Evolutionary conservation across 306 rosid species (phyloP), one percentile per base, ranked within the genome.

Genomic region (Malus fusca): DNA sequence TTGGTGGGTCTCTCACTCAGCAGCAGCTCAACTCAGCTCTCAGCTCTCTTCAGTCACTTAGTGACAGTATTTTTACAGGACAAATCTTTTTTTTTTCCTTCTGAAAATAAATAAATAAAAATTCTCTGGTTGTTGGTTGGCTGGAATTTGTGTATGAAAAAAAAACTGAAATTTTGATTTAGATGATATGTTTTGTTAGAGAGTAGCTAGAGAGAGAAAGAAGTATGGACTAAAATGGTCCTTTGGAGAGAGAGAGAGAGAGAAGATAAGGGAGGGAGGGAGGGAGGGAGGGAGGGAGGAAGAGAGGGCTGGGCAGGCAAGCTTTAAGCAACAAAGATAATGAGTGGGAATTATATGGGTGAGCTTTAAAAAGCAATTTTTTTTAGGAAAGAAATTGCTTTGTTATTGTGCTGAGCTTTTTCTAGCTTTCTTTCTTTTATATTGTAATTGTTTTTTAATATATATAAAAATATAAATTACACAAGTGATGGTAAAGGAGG

Each of bases 281-380:
- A 25, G 59, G 59, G 65, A 60, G 69, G 31, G 66, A 66, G 72
- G 63, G 79, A 66, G 62, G 15, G 51, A 42, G 77, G 44, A 55
- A 37, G 61, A 30, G 58, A 62, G 56, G 37, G 68, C 52, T 48
- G 75, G 72, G 80, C 61, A 40, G 77, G 85, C 76, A 64, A 83
- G 90, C 96, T 88, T 88, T 90, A 84, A 87, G 96, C 88, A 86
- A 90, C 93, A 82, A 86, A 93, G 92, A 93, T 90, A 89, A 89
- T 89, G 93, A 90, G 95, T 88, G 98, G 84, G 93, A 89, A 93
- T 90, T 85, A 93, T 85, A 90, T 59, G 87, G 85, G 86, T 76
- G 88, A 88, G 87, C 90, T 90, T 92, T 88, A 82, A 89, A 93
- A 87, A 87, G 85, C 86, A 74, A 55, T 61, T 30, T 42, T 12